Conservation (phyloP, 805 yeast genomes). For the Wickerhamiella azymoides region DNA sequence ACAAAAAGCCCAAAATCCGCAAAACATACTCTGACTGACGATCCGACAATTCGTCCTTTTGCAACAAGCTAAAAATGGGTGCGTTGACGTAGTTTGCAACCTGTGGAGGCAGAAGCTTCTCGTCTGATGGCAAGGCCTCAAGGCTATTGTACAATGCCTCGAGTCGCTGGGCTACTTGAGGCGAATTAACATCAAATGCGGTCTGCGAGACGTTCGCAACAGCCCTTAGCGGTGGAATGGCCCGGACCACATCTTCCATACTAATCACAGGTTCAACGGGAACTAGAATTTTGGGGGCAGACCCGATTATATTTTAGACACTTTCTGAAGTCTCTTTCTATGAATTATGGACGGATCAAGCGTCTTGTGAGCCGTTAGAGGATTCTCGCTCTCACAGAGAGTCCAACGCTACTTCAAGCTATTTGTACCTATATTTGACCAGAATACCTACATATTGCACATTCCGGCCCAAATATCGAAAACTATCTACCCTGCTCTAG, state of each 20-base stretch:
- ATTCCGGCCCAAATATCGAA: no score
- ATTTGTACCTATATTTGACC: no score
- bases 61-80: conserved; percentile 42
- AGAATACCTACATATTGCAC: no score
- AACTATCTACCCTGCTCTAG: no score
- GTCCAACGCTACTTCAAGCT: no score
- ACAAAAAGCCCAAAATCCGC: conserved; percentile 32
- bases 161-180: conserved; percentile 21
- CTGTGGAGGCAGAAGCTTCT: background rate
- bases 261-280: background rate
- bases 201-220: conserved; percentile 14
- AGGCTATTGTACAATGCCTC: background rate
- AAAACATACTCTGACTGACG: conserved; percentile 34
- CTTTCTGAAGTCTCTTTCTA: no score
- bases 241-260: conserved; percentile 2
- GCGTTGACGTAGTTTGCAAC: conserved; percentile 50
- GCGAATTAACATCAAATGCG: conserved; percentile 9
- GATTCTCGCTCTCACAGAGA: no score
- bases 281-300: no score
- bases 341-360: no score
- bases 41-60: conserved; percentile 33
- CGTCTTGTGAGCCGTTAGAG: no score
- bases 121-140: background rate
- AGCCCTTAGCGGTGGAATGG: background rate
- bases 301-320: no score